Conservation (phyloP, 2,329 filamentous ascomycete genomes). For the Metarhizium brunneum region DNA sequence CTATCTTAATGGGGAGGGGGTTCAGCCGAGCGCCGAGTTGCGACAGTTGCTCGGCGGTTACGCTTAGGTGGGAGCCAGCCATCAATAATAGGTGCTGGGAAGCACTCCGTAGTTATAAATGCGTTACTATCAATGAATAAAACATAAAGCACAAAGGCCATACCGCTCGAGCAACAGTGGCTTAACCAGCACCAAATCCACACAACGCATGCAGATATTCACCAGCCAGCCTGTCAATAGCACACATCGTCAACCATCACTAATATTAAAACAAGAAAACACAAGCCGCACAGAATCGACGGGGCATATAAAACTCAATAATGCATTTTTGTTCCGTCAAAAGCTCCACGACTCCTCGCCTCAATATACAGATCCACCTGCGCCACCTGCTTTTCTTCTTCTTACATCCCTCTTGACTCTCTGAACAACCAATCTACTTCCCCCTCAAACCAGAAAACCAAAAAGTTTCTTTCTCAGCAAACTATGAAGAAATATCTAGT, state of each 20-base stretch:
- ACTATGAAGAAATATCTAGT: neutral
- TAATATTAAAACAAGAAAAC: neutral
- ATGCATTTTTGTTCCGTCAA: neutral
- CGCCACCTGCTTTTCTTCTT: neutral
- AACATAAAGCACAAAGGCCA: neutral
- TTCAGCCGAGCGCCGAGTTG: neutral
- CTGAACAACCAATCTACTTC: neutral
- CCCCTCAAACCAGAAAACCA: neutral
- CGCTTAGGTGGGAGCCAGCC: neutral
- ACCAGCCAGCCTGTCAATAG: no score
- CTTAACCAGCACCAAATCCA: no score
- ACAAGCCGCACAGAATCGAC: neutral
- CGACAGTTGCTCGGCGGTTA: neutral
- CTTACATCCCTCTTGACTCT: neutral
- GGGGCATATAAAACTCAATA: neutral
- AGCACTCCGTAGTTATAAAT: neutral
- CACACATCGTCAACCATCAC: no score
- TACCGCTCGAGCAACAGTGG: no score
- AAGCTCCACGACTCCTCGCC: constrained; percentile 9
- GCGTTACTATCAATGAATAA: neutral
- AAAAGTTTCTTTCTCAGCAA: neutral
- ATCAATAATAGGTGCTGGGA: neutral
- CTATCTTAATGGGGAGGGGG: neutral
- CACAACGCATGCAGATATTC: no score
- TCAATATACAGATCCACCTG: neutral